Percentiles rank a stretch among this genome's conserved stretches.
Evolutionary conservation across 345 rosid species (phyloP).

Genomic region (Euphorbia tirucalli): DNA sequence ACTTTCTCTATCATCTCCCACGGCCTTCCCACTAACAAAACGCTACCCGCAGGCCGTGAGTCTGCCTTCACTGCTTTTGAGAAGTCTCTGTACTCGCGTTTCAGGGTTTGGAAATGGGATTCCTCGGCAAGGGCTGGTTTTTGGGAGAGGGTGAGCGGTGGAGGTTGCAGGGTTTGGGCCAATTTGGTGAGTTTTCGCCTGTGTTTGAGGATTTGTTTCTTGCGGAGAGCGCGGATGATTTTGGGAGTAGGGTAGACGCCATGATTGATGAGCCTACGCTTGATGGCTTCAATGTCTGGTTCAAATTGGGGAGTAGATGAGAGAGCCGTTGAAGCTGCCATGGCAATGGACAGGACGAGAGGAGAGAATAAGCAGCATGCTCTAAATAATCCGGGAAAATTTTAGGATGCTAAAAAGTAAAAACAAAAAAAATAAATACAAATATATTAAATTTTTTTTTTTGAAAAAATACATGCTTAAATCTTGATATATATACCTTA

Average conservation of each 20-base stretch:
- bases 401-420: too few relatives aligned
- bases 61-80: conserved; percentile 35
- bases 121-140: conserved; percentile 46
- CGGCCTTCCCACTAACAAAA: conserved; percentile 62
- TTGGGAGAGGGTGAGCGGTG: conserved; percentile 47
- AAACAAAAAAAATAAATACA: too few relatives aligned
- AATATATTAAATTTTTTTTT: too few relatives aligned
- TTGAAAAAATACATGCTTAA: too few relatives aligned
- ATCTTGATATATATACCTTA: too few relatives aligned
- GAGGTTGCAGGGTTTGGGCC: conserved; percentile 26
- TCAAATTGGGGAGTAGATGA: conserved; percentile 39
- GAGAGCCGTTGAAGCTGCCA: conserved; percentile 55
- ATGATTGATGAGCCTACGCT: conserved; percentile 45
- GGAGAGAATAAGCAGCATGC: too few relatives aligned
- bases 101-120: conserved; percentile 45
- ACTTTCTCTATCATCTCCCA: conserved; percentile 83
- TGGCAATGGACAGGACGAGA: conserved; percentile 10
- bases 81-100: conserved; percentile 66
- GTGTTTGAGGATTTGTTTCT: conserved; percentile 75
- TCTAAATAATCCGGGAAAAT: too few relatives aligned
- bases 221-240: conserved; percentile 63
- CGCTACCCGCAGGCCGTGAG: conserved; percentile 7
- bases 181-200: conserved; percentile 55
- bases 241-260: conserved; percentile 74
- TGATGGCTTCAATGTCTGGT: conserved; percentile 58